Percentiles rank a stretch among this genome's conserved stretches.
These are phyloP conservation scores for Juncus effusus DNA, from an alignment of 176 grass and related monocot species.

Conservation along the genomic window DNA sequence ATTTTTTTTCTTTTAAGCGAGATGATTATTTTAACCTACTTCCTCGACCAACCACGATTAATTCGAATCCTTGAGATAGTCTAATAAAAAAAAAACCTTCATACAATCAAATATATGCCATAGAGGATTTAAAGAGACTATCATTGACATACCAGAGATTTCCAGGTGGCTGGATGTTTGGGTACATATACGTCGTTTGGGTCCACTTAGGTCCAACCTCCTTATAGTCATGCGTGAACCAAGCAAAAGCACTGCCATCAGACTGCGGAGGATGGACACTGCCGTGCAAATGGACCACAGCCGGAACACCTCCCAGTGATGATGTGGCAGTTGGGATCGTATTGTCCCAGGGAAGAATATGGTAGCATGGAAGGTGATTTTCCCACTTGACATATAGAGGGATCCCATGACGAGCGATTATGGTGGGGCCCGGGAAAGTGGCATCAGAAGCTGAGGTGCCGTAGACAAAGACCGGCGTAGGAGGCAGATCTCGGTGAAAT, in stretches of 20 bases:
- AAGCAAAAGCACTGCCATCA: constrained; percentile 51
- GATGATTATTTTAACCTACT: no score
- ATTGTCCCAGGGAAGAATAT: constrained; percentile 71
- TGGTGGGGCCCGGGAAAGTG: constrained; percentile 58
- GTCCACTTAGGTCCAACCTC: constrained; percentile 39
- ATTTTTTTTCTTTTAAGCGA: no score
- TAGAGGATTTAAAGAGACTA: no score
- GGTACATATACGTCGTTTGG: constrained; percentile 41
- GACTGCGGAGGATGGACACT: constrained; percentile 45
- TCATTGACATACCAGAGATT: constrained; percentile 40
- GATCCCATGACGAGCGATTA: constrained; percentile 51
- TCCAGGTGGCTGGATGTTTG: constrained; percentile 51
- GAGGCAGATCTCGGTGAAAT: constrained; percentile 74
- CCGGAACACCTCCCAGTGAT: constrained; percentile 43
- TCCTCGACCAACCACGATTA: no score
- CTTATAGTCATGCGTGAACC: constrained; percentile 56
- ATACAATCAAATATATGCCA: no score
- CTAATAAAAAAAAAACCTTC: no score
- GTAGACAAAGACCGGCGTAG: constrained; percentile 58
- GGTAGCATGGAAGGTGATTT: constrained; percentile 48
- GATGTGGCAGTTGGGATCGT: constrained; percentile 49
- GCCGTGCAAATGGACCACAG: constrained; percentile 74
- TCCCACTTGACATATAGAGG: constrained; percentile 57
- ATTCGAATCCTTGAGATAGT: no score
- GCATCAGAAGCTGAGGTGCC: constrained; percentile 30